phyloP scores from a whole-genome alignment of 192 early-diverging fungal genomes.

The Chytriomyces confervae region DNA sequence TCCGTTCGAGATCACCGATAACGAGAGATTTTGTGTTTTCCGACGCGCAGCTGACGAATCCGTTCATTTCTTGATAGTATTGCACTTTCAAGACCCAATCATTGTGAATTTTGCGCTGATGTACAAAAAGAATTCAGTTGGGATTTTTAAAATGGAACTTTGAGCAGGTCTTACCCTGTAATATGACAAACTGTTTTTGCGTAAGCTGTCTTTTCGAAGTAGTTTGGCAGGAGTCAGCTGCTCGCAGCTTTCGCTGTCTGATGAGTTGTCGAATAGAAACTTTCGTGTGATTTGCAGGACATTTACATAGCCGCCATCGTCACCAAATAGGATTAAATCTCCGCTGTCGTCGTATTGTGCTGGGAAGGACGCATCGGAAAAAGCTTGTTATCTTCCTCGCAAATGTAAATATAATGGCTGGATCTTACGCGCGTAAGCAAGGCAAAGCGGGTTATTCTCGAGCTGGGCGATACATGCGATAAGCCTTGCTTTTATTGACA shows the following conservation, averaged over 20 bases:
- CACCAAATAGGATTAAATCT: conserved; percentile 63
- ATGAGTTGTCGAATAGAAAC: conserved; percentile 52
- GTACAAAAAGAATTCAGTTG: conserved; percentile 26
- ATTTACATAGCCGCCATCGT: conserved; percentile 69
- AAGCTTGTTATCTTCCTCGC: not conserved
- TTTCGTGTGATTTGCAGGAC: conserved; percentile 56
- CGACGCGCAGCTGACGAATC: conserved; percentile 63
- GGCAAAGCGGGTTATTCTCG: conserved; percentile 65
- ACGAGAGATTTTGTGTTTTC: conserved; percentile 57
- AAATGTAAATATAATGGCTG: not conserved
- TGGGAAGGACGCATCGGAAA: conserved; percentile 8
- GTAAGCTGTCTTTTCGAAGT: conserved; percentile 46
- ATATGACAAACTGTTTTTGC: conserved; percentile 55
- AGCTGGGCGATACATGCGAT: conserved; percentile 57
- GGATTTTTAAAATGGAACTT: not conserved
- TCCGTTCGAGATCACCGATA: conserved; percentile 66
- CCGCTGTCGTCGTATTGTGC: conserved; percentile 61
- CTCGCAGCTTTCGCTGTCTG: conserved; percentile 49
- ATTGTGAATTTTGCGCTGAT: conserved; percentile 62
- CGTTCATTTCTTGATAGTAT: conserved; percentile 67
- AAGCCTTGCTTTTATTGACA: conserved; percentile 65
- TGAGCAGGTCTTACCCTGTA: conserved; percentile 32
- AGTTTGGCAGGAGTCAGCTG: conserved; percentile 57
- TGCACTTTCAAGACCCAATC: conserved; percentile 68
- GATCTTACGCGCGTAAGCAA: conserved; percentile 55